Percentiles rank a stretch among this genome's conserved stretches.
phyloP scores from a whole-genome alignment of 2,329 filamentous ascomycete genomes.

The Diaporthe sp. region DNA sequence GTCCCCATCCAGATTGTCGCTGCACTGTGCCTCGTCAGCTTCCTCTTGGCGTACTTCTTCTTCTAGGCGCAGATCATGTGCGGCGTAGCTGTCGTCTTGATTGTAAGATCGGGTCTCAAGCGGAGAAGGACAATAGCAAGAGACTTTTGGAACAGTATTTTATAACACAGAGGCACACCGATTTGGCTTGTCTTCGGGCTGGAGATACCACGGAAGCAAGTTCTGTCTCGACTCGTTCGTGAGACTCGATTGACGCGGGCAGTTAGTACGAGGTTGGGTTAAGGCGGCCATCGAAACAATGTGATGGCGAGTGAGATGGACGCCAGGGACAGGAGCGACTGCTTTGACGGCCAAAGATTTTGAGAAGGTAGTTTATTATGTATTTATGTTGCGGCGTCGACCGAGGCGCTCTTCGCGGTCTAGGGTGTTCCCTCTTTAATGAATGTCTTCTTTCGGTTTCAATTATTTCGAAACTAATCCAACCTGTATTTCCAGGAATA shows the following conservation, averaged over 20 bases:
- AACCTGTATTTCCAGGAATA: not conserved
- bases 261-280: not conserved
- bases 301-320: not conserved
- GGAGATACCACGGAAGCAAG: constrained; percentile 34
- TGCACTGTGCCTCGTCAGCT: constrained; percentile 87
- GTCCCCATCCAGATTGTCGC: constrained; percentile 91
- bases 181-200: constrained; percentile 17
- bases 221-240: not conserved
- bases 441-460: constrained; percentile 3
- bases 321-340: not conserved
- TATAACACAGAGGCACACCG: not conserved
- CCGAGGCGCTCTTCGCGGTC: constrained; percentile 8
- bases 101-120: not conserved
- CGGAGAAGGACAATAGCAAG: not conserved
- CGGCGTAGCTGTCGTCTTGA: constrained; percentile 8
- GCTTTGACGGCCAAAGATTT: constrained; percentile 9
- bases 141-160: not conserved
- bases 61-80: constrained; percentile 71
- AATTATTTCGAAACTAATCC: not conserved
- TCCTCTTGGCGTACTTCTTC: constrained; percentile 95
- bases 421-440: constrained; percentile 27
- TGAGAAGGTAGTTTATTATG: constrained; percentile 19
- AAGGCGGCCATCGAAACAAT: not conserved
- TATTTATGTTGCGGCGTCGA: constrained; percentile 27
- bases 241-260: not conserved